phyloP scores from a whole-genome alignment of 164 flowering plant genomes.

The Macadamia integrifolia region DNA sequence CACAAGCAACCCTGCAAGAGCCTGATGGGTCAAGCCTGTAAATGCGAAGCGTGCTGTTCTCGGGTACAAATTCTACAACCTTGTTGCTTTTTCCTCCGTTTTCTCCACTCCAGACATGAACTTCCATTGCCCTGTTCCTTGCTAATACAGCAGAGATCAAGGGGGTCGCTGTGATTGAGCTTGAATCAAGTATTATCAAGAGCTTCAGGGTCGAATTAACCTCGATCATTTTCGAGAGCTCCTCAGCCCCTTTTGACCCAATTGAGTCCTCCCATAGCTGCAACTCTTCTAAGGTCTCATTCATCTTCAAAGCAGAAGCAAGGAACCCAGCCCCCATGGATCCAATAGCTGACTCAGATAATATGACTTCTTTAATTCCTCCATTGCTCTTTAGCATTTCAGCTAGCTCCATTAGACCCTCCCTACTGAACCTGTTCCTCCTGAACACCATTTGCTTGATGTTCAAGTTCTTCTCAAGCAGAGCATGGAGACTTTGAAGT shows the following conservation, averaged over 20 bases:
- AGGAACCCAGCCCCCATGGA: constrained; percentile 51
- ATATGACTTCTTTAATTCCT: constrained; percentile 51
- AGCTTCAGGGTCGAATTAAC: constrained; percentile 63
- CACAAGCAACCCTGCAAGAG: constrained; percentile 66
- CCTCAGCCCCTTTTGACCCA: constrained; percentile 85
- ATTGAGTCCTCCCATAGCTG: constrained; percentile 97
- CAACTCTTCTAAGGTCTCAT: constrained; percentile 71
- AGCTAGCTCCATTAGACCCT: constrained; percentile 48
- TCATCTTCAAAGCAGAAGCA: constrained; percentile 64
- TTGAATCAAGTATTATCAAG: constrained; percentile 70
- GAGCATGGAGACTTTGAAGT: constrained; percentile 27
- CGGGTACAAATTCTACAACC: constrained; percentile 82
- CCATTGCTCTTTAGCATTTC: constrained; percentile 49
- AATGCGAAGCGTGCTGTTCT: constrained; percentile 53
- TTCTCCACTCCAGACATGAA: constrained; percentile 77
- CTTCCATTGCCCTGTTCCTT: constrained; percentile 72
- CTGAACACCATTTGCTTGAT: constrained; percentile 53
- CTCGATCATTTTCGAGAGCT: constrained; percentile 89
- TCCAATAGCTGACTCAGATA: constrained; percentile 69
- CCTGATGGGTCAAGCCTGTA: constrained; percentile 59
- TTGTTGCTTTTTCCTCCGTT: constrained; percentile 49
- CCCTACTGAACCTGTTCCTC: constrained; percentile 44
- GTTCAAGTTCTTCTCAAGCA: constrained; percentile 36
- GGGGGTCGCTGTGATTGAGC: constrained; percentile 57
- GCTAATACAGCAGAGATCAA: constrained; percentile 83